Percentiles rank a stretch among this genome's conserved stretches.
Evolutionary conservation across 345 rosid genomes (phyloP).

Genomic region (Odontarrhena argentea): DNA sequence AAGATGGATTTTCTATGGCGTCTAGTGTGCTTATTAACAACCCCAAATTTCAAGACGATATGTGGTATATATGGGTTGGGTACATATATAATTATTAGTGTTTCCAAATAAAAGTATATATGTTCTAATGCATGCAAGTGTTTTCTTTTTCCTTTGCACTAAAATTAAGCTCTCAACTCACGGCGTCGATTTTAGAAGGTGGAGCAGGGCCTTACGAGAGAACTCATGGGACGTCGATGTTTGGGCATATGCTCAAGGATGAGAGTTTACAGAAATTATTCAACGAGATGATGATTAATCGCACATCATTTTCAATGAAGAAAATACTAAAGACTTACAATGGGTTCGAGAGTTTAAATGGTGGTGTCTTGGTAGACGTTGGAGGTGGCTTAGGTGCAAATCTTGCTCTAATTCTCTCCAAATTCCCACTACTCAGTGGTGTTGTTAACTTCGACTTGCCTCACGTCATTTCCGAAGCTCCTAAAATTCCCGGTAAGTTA

Average conservation of each 20-base stretch:
- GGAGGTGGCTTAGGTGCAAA: slow-evolving; percentile 23
- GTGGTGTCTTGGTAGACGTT: slow-evolving; percentile 20
- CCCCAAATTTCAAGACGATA: too few species aligned
- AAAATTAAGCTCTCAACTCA: slow-evolving; percentile 25
- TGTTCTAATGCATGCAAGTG: too few species aligned
- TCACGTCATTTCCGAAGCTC: slow-evolving; percentile 17
- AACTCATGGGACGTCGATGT: neutral
- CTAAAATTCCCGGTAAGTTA: slow-evolving; percentile 11
- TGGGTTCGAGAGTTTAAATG: slow-evolving; percentile 14
- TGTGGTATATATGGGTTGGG: too few species aligned
- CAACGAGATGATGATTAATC: slow-evolving; percentile 10
- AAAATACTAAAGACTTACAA: slow-evolving; percentile 23
- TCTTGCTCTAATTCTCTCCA: slow-evolving; percentile 17
- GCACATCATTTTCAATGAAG: slow-evolving; percentile 29
- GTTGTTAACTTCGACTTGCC: slow-evolving; percentile 29
- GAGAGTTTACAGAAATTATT: neutral
- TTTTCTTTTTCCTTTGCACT: slow-evolving; percentile 3
- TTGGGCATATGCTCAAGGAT: neutral
- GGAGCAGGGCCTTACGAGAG: slow-evolving; percentile 10
- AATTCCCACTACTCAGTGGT: slow-evolving; percentile 23
- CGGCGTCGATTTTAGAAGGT: slow-evolving; percentile 25
- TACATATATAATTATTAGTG: too few species aligned
- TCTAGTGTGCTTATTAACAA: neutral
- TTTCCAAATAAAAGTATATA: too few species aligned
- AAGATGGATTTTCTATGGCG: slow-evolving; percentile 25